Base-by-base conservation (phyloP, 2,329 filamentous ascomycete species). In the Aschersonia sp. region DNA sequence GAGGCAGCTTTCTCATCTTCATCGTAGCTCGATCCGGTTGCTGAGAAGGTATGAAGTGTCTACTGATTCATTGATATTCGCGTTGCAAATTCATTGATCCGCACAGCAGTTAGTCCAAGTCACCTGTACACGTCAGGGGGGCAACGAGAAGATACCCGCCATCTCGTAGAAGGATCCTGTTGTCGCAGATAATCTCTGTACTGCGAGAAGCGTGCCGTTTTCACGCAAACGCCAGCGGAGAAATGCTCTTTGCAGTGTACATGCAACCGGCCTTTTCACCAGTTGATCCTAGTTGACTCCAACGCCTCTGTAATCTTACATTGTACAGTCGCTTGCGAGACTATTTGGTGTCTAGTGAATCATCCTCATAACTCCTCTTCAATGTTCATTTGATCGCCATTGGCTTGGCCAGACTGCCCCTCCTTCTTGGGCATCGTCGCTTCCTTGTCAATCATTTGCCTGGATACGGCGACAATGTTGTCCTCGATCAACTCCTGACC, bases 401-500 rank as follows among this genome's bases (percentile, higher is more conserved):
- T 75, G n/a, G 64, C 61, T 47, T 68, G 64, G 37, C 71, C 73
- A 54, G 74, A 72, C 39, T 70, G 59, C 35, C 59, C 62, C 50
- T 84, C 74, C 66, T 83, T 82, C 63, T 78, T 82, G 22, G 90
- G 87, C 66, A 94, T 86, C 5, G 88, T 92, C 4, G 92, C 92
- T 66, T 98, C 92, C 71, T 97, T 97, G 71, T 97, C 92, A 59
- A 98, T 97, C 90, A 98, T 95, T 67, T 97, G 92, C 64, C 90
- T 77, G 54, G 88, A 94, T n/a, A 98, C 89, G 4, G 88, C 87
- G 10, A 98, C 92, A 54, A 98, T 98, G 68, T 98, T 98, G 76
- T 98, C 92, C 70, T 98, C 94, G 59, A 98, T 97, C 54, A 97
- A 77, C 64, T 94, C 83, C 68, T 95, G 89, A 48, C 92, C 92